Percentiles rank a stretch among this genome's conserved stretches.
Evolutionary conservation across 495 filamentous ascomycete genomes (phyloP).

Genomic region (Penicillium flavigenum): DNA sequence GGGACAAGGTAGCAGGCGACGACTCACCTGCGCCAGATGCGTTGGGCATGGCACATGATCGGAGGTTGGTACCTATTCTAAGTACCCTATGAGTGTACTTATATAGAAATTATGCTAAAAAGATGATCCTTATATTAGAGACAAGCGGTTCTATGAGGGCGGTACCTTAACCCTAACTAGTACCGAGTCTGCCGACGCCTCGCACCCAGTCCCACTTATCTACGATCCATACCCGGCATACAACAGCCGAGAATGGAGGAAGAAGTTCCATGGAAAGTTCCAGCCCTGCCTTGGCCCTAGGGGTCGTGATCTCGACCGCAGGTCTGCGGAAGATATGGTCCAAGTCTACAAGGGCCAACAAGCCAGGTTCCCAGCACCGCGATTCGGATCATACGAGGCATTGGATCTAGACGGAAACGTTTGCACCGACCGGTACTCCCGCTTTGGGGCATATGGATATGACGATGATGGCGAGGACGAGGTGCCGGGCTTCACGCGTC

Average conservation of each 20-base stretch:
- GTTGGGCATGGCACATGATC: conserved; percentile 18
- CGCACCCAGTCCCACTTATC: conserved; percentile 29
- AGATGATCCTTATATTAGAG: conserved; percentile 8
- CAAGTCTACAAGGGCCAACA: conserved; percentile 43
- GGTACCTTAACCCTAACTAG: conserved; percentile 31
- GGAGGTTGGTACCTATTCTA: conserved; percentile 14
- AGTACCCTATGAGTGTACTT: not conserved
- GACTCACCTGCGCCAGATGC: conserved; percentile 21
- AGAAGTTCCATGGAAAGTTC: conserved; percentile 40
- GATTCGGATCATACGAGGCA: conserved; percentile 50
- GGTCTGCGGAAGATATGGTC: conserved; percentile 46
- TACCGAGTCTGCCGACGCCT: not conserved
- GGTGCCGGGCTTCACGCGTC: conserved; percentile 21
- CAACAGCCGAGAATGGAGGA: conserved; percentile 45
- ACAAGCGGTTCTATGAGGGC: conserved; percentile 28
- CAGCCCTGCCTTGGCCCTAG: conserved; percentile 49
- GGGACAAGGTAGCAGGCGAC: conserved; percentile 13
- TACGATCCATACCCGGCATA: conserved; percentile 55
- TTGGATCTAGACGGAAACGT: conserved; percentile 46
- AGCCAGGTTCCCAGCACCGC: conserved; percentile 39
- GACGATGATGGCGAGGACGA: conserved; percentile 33
- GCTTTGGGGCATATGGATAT: conserved; percentile 54
- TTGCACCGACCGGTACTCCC: conserved; percentile 55
- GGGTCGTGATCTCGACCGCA: conserved; percentile 43
- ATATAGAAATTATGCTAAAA: not conserved